phyloP scores from a whole-genome alignment of 345 rosid species.

The Microthlaspi erraticum region DNA sequence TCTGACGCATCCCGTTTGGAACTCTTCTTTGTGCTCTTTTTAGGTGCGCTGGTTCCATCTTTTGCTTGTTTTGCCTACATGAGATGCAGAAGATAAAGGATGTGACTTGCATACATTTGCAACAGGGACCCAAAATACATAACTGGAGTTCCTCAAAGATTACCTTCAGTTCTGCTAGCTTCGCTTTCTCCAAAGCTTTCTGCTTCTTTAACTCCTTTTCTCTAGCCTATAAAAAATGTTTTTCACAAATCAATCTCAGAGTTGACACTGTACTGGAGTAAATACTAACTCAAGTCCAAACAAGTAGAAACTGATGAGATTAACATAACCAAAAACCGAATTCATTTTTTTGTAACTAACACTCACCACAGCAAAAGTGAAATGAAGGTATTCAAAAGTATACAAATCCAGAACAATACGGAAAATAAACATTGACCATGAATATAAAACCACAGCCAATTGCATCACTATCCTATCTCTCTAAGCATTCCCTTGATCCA shows the following conservation, averaged over 20 bases:
- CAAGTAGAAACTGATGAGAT: neutral
- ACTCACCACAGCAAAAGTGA: neutral
- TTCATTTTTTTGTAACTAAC: neutral
- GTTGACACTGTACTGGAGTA: neutral
- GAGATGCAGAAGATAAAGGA: too few species aligned
- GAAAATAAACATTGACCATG: conserved; percentile 12
- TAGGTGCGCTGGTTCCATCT: conserved; percentile 51
- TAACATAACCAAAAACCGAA: neutral
- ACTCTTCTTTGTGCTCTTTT: conserved; percentile 72
- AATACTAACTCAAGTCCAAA: neutral
- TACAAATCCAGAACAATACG: neutral
- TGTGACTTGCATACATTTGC: too few species aligned
- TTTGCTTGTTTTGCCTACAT: conserved; percentile 63
- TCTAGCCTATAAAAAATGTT: conserved; percentile 51
- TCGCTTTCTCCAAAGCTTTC: conserved; percentile 81
- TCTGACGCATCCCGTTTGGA: conserved; percentile 60
- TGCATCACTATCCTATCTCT: conserved; percentile 26
- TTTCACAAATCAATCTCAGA: neutral
- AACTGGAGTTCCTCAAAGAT: neutral
- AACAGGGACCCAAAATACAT: neutral
- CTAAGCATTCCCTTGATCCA: neutral
- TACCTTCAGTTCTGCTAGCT: conserved; percentile 68
- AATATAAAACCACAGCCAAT: neutral
- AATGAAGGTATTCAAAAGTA: conserved; percentile 12
- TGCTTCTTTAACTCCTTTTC: conserved; percentile 86